Conservation (phyloP, 1,284 basidiomycete species). For the Ganoderma boninense region DNA sequence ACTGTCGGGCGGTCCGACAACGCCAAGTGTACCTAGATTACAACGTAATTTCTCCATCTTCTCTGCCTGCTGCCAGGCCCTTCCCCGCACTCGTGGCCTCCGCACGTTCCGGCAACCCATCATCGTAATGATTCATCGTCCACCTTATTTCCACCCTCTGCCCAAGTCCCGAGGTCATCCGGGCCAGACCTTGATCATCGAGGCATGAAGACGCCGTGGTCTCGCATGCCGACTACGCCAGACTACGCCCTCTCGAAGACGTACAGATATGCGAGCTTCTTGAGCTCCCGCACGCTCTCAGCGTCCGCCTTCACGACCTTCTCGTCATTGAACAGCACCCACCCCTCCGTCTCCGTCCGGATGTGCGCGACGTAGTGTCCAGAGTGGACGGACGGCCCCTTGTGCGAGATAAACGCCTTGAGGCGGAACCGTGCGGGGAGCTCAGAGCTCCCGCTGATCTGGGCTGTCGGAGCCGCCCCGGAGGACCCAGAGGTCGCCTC, state of each 20-base stretch:
- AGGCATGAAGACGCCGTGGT: background rate
- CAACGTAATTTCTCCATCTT: constrained; percentile 8
- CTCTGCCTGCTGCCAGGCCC: background rate
- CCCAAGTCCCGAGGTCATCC: constrained; percentile 13
- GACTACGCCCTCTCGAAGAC: constrained; percentile 81
- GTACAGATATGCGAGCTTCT: constrained; percentile 88
- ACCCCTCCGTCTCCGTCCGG: constrained; percentile 56
- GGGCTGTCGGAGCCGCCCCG: constrained; percentile 32
- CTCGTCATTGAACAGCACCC: constrained; percentile 96
- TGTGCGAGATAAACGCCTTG: constrained; percentile 97
- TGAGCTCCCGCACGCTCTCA: constrained; percentile 77
- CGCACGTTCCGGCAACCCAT: background rate
- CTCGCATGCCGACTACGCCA: no score
- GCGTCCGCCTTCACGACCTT: constrained; percentile 90
- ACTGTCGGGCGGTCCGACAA: background rate
- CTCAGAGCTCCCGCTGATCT: constrained; percentile 55
- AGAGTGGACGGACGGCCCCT: constrained; percentile 93
- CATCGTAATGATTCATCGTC: background rate
- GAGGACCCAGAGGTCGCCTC: constrained; percentile 46
- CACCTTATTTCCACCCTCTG: constrained; percentile 24
- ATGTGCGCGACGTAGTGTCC: constrained; percentile 95
- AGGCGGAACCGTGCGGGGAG: constrained; percentile 85
- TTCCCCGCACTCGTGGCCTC: constrained; percentile 2
- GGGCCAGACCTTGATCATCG: background rate
- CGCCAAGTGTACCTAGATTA: background rate